Conservation (phyloP, 108 stramenopile species). For the Nitzschia putrida region DNA sequence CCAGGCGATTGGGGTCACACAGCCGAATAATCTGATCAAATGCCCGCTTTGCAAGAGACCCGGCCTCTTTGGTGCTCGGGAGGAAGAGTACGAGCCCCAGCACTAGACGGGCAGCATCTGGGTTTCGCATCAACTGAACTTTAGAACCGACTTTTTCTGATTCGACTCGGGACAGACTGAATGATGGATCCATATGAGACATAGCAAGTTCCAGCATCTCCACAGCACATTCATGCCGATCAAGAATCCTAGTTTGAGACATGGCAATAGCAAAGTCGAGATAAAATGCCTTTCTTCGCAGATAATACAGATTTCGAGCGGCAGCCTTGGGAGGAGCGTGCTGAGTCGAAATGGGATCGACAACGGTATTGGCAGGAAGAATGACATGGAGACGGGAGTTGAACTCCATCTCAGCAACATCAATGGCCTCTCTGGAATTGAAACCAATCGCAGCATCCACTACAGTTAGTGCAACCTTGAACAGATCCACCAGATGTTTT, state of each 20-base stretch:
- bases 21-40: slow-evolving; percentile 74
- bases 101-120: slow-evolving; percentile 76
- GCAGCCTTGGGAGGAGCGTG: slow-evolving; percentile 38
- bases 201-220: slow-evolving; percentile 66
- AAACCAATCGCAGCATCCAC: slow-evolving; percentile 59
- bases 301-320: slow-evolving; percentile 57
- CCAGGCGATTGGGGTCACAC: slow-evolving; percentile 66
- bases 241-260: slow-evolving; percentile 54
- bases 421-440: slow-evolving; percentile 45
- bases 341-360: slow-evolving; percentile 49
- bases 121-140: slow-evolving; percentile 60
- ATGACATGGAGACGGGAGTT: slow-evolving; percentile 15
- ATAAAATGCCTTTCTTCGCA: slow-evolving; percentile 70
- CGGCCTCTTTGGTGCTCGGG: slow-evolving; percentile 49
- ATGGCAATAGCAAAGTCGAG: slow-evolving; percentile 75
- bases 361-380: slow-evolving; percentile 30
- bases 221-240: slow-evolving; percentile 39
- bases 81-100: slow-evolving; percentile 71
- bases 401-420: slow-evolving; percentile 21
- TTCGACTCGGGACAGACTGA: slow-evolving; percentile 37
- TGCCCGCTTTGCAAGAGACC: slow-evolving; percentile 60
- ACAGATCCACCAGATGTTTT: slow-evolving; percentile 43
- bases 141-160: slow-evolving; percentile 32
- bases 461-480: slow-evolving; percentile 54
- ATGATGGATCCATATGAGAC: slow-evolving; percentile 67